phyloP scores from a whole-genome alignment of 192 early-diverging fungal species.

The Backusella luteola region DNA sequence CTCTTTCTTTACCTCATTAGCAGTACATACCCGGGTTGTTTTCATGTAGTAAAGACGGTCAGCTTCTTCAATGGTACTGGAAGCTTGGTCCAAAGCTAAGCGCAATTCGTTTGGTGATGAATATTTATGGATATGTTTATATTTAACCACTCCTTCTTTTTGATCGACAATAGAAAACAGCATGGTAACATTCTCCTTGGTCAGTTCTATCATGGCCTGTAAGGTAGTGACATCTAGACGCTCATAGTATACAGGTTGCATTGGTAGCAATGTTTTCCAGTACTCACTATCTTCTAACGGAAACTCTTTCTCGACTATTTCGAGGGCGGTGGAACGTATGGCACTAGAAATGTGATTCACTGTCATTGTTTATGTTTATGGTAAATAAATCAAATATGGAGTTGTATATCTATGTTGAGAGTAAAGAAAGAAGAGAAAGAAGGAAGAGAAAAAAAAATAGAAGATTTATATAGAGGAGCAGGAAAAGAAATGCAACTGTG shows the following conservation, averaged over 20 bases:
- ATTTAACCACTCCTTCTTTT: constrained; percentile 34
- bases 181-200: constrained; percentile 21
- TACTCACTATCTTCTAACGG: constrained; percentile 5
- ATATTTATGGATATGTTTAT: constrained; percentile 35
- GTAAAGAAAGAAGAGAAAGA: neutral
- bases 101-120: constrained; percentile 23
- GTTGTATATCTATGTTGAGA: neutral
- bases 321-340: neutral
- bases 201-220: constrained; percentile 33
- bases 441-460: neutral
- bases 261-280: neutral
- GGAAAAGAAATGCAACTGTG: constrained; percentile 4
- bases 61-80: constrained; percentile 34
- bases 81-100: constrained; percentile 18
- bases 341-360: neutral
- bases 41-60: constrained; percentile 26
- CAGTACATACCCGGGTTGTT: neutral
- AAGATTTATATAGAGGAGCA: neutral
- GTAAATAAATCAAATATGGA: neutral
- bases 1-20: neutral
- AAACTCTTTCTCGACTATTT: neutral
- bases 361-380: constrained; percentile 33
- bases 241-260: constrained; percentile 27
- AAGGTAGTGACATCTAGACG: constrained; percentile 32
- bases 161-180: constrained; percentile 20